phyloP scores from a whole-genome alignment of 2,329 filamentous ascomycete species.

The Reticulascus tulasneorum region DNA sequence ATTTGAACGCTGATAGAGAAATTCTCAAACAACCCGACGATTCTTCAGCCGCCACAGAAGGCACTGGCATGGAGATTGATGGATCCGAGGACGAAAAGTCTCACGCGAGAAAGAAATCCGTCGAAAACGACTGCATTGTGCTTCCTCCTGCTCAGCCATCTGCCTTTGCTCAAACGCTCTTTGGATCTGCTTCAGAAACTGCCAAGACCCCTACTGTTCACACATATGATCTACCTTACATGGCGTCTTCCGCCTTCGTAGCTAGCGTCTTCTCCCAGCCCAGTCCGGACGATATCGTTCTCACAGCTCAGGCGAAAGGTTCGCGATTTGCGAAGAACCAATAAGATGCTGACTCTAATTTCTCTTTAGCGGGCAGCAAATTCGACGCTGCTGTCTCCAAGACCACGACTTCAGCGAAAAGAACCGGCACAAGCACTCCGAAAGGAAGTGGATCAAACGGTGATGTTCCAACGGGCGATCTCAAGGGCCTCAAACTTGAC shows the following conservation, averaged over 20 bases:
- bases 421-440: conserved; percentile 25
- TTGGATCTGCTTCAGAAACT: conserved; percentile 33
- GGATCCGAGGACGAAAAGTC: background rate
- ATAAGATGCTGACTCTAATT: conserved; percentile 51
- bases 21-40: conserved; percentile 2
- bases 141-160: conserved; percentile 37
- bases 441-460: conserved; percentile 12
- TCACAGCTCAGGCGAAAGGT: conserved; percentile 86
- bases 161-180: conserved; percentile 51
- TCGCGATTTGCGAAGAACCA: conserved; percentile 55
- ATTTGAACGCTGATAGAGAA: too few species aligned
- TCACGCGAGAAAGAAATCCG: background rate
- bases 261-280: conserved; percentile 72
- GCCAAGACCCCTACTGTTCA: conserved; percentile 20
- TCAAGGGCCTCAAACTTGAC: conserved; percentile 41
- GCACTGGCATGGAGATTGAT: conserved; percentile 9
- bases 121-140: conserved; percentile 8
- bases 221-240: conserved; percentile 44
- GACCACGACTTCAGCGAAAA: conserved; percentile 31
- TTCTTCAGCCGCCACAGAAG: background rate
- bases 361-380: conserved; percentile 48
- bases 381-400: conserved; percentile 33
- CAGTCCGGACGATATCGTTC: conserved; percentile 87
- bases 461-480: conserved; percentile 17
- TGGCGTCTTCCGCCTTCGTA: conserved; percentile 44